A percentile compares a stretch with the other conserved stretches of the same genome.
Evolutionary conservation across 2,329 filamentous ascomycete genomes (phyloP).

Genomic region (Colletotrichum sp.): DNA sequence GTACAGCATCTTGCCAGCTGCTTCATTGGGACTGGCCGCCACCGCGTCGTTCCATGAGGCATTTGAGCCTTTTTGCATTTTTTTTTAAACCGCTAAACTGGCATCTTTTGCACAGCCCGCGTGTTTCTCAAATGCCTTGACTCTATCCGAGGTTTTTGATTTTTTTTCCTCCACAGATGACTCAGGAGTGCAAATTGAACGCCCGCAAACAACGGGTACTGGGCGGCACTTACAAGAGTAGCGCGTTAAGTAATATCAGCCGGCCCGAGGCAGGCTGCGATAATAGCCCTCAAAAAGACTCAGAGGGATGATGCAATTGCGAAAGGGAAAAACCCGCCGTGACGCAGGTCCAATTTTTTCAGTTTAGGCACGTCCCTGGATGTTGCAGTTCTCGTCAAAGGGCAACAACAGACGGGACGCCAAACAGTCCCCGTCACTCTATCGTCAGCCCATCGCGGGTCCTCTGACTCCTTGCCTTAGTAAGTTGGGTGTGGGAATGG

Average conservation of each 20-base stretch:
- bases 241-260: not conserved
- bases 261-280: not conserved
- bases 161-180: not conserved
- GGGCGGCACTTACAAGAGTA: not conserved
- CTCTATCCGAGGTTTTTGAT: not conserved
- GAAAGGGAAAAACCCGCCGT: not conserved
- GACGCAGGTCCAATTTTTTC: not conserved
- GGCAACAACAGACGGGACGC: not conserved
- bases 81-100: not conserved
- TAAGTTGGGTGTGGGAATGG: not conserved
- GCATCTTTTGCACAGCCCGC: not conserved
- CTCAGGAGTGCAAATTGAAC: not conserved
- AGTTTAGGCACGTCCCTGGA: slow-evolving; percentile 16
- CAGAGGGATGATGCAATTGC: not conserved
- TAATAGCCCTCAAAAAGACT: not conserved
- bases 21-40: slow-evolving; percentile 8
- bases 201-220: not conserved
- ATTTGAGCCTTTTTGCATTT: not conserved
- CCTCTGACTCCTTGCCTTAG: not conserved
- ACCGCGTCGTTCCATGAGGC: not conserved
- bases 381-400: not conserved
- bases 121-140: not conserved
- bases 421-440: not conserved
- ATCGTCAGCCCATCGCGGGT: not conserved
- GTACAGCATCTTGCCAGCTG: not conserved